These are phyloP conservation scores for Phaffomyces antillensis DNA, from an alignment of 805 yeast genomes.

Conservation along the genomic window DNA sequence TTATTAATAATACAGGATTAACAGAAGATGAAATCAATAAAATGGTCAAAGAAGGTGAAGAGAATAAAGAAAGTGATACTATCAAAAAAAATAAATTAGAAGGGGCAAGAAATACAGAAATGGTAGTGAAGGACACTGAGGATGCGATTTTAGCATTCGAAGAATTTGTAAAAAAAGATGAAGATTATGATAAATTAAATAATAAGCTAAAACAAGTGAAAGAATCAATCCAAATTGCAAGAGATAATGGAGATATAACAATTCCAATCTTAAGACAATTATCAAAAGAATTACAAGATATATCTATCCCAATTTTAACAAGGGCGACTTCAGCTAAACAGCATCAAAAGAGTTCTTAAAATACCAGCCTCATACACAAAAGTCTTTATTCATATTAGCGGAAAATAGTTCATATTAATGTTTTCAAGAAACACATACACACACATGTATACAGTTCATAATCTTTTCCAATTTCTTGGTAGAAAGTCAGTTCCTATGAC, in stretches of 20 bases:
- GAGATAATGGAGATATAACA: slow-evolving; percentile 51
- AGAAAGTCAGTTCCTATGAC: slow-evolving; percentile 27
- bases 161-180: slow-evolving; percentile 40
- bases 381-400: no score
- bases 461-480: slow-evolving; percentile 21
- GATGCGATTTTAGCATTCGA: slow-evolving; percentile 70
- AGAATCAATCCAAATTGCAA: slow-evolving; percentile 60
- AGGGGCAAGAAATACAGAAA: slow-evolving; percentile 71
- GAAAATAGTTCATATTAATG: no score
- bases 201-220: slow-evolving; percentile 46
- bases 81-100: slow-evolving; percentile 55
- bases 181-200: slow-evolving; percentile 39
- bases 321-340: slow-evolving; percentile 16
- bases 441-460: slow-evolving; percentile 2
- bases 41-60: slow-evolving; percentile 60
- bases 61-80: slow-evolving; percentile 53
- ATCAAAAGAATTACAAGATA: slow-evolving; percentile 69
- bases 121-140: slow-evolving; percentile 82
- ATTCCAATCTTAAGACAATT: slow-evolving; percentile 58
- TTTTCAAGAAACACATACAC: background rate
- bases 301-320: slow-evolving; percentile 71
- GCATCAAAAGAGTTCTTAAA: background rate
- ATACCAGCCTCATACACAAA: no score
- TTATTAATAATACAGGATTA: slow-evolving; percentile 62
- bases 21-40: slow-evolving; percentile 60